phyloP scores from a whole-genome alignment of 2,329 filamentous ascomycete genomes.

The Calonectria multiphialidica region DNA sequence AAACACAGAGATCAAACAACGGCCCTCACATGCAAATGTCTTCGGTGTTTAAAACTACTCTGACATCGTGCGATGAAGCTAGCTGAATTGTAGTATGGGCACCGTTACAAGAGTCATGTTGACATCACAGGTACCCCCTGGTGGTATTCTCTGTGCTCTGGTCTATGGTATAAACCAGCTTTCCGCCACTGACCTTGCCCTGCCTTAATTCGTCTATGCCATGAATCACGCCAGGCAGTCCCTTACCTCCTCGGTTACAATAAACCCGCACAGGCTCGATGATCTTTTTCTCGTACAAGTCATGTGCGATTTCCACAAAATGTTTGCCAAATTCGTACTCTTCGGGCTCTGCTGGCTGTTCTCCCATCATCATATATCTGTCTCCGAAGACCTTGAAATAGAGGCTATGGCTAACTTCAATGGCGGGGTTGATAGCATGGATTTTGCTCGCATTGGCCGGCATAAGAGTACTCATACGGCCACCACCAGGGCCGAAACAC shows the following conservation, averaged over 20 bases:
- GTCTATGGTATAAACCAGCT: not conserved
- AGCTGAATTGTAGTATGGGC: too few relatives aligned
- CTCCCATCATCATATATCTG: not conserved
- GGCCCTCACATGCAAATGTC: too few relatives aligned
- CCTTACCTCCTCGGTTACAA: not conserved
- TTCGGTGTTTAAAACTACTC: too few relatives aligned
- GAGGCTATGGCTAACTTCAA: not conserved
- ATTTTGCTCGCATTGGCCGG: not conserved
- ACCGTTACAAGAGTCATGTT: too few relatives aligned
- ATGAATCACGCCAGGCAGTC: not conserved
- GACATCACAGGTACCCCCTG: too few relatives aligned
- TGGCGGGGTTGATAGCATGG: not conserved
- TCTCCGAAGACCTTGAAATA: not conserved
- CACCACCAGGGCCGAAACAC: not conserved
- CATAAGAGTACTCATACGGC: not conserved
- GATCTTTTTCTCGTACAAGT: not conserved
- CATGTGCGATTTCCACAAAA: not conserved
- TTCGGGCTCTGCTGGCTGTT: not conserved
- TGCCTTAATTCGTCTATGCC: not conserved
- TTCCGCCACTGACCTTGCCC: not conserved
- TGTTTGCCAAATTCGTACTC: not conserved
- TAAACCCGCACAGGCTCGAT: not conserved
- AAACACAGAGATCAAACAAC: too few relatives aligned
- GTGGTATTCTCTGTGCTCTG: too few relatives aligned
- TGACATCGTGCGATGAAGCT: too few relatives aligned